These are phyloP conservation scores for Bertia moriformis DNA, from an alignment of 2,329 filamentous ascomycete species.

Conservation along the genomic window DNA sequence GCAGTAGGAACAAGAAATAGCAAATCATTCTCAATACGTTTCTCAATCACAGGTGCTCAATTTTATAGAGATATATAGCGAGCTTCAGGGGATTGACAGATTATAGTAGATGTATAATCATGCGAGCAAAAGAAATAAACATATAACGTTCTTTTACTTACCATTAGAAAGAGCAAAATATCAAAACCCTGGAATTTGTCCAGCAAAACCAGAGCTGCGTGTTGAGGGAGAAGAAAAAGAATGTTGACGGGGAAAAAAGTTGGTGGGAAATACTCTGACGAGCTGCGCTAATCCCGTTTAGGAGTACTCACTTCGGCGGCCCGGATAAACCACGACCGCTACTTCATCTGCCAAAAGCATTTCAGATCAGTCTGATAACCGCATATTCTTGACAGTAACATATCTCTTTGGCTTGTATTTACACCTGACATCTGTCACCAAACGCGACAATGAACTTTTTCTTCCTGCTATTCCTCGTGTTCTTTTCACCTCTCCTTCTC, in stretches of 20 bases:
- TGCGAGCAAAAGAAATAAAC: constrained; percentile 15
- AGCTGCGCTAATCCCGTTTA: background rate
- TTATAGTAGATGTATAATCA: constrained; percentile 51
- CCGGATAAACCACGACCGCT: background rate
- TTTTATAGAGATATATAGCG: constrained; percentile 30
- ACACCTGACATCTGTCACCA: no score
- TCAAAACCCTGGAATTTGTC: background rate
- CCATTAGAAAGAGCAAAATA: constrained; percentile 1
- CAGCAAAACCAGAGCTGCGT: background rate
- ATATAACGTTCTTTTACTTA: constrained; percentile 7
- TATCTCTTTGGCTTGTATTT: no score
- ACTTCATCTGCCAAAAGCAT: background rate
- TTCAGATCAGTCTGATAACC: background rate
- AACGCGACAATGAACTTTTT: no score
- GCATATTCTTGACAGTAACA: no score
- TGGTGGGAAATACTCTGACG: no score
- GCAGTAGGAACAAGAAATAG: background rate
- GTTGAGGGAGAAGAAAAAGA: background rate
- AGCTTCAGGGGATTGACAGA: constrained; percentile 76
- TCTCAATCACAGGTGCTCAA: constrained; percentile 20
- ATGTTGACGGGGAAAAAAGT: background rate
- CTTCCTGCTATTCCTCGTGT: constrained; percentile 15
- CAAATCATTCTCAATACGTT: constrained; percentile 1
- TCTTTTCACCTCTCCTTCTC: constrained; percentile 20
- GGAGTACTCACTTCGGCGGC: background rate